Percentiles rank a stretch among this genome's conserved stretches.
Conservation (phyloP, 495 filamentous ascomycete genomes). For the Articulospora tetracladia region DNA sequence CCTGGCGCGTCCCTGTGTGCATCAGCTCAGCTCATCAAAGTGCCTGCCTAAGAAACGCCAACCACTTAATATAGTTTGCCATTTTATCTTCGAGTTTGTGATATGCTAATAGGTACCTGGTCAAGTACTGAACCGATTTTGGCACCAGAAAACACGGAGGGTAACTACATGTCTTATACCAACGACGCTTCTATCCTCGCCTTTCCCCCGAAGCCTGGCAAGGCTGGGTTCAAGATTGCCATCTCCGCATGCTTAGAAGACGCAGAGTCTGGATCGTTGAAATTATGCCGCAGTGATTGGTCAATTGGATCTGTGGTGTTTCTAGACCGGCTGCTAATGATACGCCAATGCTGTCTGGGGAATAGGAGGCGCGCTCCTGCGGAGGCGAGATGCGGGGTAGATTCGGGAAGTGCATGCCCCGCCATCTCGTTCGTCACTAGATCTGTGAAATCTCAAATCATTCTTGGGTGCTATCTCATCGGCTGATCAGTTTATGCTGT, state of each 20-base stretch:
- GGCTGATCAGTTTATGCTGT: too few species aligned
- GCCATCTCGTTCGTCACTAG: background rate
- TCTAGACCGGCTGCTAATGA: background rate
- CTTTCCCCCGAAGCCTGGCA: background rate
- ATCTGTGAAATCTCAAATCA: background rate
- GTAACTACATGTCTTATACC: too few species aligned
- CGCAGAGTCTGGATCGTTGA: background rate
- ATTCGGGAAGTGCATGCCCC: background rate
- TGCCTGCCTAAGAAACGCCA: background rate
- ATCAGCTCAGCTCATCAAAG: background rate
- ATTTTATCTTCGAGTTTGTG: background rate
- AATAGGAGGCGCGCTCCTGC: background rate
- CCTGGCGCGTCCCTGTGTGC: slow-evolving; percentile 17
- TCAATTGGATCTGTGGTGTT: background rate
- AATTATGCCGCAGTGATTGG: background rate
- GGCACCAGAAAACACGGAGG: too few species aligned
- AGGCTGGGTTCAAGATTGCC: background rate
- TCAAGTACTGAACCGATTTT: too few species aligned
- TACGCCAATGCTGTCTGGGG: background rate
- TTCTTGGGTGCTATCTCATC: background rate
- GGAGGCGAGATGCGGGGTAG: background rate
- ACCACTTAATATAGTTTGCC: slow-evolving; percentile 6
- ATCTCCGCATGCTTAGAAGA: background rate
- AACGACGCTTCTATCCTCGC: background rate
- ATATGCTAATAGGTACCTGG: too few species aligned